Conservation (phyloP, 2,329 filamentous ascomycete genomes). For the Aspergillus tamarii region DNA sequence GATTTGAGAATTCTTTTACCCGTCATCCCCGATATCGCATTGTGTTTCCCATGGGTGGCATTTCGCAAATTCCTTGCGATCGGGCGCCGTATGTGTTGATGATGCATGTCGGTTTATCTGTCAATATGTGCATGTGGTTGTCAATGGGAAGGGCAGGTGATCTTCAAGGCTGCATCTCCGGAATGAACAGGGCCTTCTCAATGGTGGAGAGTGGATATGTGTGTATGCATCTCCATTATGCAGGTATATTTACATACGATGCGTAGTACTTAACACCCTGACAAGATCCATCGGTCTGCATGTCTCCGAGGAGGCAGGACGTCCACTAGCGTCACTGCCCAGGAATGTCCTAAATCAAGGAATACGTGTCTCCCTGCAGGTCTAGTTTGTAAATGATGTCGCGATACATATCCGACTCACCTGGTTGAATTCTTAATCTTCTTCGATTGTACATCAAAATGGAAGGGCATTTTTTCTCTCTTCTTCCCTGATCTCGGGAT, state of each 20-base stretch:
- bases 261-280: neutral
- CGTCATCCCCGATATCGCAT: slow-evolving; percentile 1
- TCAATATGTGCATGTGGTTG: slow-evolving; percentile 13
- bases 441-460: neutral
- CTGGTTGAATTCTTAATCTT: slow-evolving; percentile 1
- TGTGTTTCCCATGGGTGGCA: neutral
- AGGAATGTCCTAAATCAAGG: slow-evolving; percentile 12
- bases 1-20: neutral
- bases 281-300: neutral
- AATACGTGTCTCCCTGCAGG: slow-evolving; percentile 4
- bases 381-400: slow-evolving; percentile 2
- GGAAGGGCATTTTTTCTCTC: neutral
- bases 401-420: slow-evolving; percentile 1
- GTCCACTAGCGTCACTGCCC: neutral
- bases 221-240: slow-evolving; percentile 15
- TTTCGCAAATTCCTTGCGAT: neutral
- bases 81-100: neutral
- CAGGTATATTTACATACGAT: slow-evolving; percentile 8
- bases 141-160: slow-evolving; percentile 20
- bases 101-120: neutral
- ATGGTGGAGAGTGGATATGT: slow-evolving; percentile 19
- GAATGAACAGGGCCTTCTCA: slow-evolving; percentile 20
- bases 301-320: slow-evolving; percentile 1
- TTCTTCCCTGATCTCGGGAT: neutral
- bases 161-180: slow-evolving; percentile 27